Conservation (phyloP, 176 grass and related monocot species). For the Lolium multiflorum region DNA sequence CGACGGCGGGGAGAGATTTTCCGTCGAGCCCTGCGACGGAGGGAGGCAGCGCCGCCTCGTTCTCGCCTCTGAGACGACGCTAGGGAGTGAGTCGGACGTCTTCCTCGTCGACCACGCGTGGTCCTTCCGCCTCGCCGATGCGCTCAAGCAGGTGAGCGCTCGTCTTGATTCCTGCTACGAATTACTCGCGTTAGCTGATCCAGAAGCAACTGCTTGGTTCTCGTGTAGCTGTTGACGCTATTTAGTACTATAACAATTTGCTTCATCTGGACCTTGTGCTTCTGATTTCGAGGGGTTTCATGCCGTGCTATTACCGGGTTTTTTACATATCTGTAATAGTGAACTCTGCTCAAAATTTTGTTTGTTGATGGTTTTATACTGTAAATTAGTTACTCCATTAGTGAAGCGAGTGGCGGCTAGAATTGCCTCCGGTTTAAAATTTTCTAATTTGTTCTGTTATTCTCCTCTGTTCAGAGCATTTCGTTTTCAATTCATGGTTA, state of each 20-base stretch:
- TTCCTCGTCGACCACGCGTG: conserved; percentile 96
- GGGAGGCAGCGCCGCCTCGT: conserved; percentile 72
- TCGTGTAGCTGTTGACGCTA: neutral
- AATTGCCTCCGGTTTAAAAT: neutral
- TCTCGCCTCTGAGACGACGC: conserved; percentile 32
- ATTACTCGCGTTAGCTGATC: neutral
- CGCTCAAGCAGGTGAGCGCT: conserved; percentile 72
- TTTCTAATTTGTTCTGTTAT: neutral
- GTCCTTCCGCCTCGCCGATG: conserved; percentile 87
- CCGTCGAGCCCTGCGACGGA: conserved; percentile 67
- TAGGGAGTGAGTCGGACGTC: conserved; percentile 63
- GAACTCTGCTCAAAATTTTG: neutral
- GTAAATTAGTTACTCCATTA: neutral
- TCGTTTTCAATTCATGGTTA: neutral
- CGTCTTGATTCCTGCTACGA: neutral
- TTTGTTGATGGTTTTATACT: neutral
- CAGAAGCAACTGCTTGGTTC: neutral
- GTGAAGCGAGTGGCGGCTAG: neutral
- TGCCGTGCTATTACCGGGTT: neutral
- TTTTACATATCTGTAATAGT: neutral
- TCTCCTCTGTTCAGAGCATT: neutral
- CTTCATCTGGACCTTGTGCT: neutral
- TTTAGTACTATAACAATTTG: neutral
- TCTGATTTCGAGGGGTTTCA: neutral
- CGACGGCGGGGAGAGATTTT: conserved; percentile 81